Evolutionary conservation across 768 basidiomycete species (phyloP).

Genomic region (Pulveroboletus sp.): DNA sequence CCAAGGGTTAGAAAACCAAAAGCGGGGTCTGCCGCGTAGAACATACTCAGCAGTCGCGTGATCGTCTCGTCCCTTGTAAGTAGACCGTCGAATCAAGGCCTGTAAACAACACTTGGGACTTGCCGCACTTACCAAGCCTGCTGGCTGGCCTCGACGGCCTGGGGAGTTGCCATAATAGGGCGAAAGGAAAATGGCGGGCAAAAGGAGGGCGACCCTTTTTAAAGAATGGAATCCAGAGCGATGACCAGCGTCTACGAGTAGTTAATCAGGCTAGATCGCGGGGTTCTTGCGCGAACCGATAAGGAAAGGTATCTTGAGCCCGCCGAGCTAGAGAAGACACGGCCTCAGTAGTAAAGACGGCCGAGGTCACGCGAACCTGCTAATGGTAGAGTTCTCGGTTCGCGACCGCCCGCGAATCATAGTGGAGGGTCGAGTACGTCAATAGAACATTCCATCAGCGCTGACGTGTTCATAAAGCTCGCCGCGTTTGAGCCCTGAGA

Average conservation of each 20-base stretch:
- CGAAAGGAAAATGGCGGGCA: conserved; percentile 29
- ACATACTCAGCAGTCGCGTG: conserved; percentile 55
- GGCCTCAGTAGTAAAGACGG: conserved; percentile 23
- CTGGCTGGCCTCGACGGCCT: conserved; percentile 57
- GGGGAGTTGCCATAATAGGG: conserved; percentile 51
- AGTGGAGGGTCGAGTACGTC: conserved; percentile 28
- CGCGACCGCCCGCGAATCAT: conserved; percentile 26
- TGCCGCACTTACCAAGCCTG: conserved; percentile 56
- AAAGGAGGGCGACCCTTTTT: conserved; percentile 30
- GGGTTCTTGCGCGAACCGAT: conserved; percentile 47
- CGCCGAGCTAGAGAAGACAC: conserved; percentile 22
- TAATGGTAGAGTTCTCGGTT: conserved; percentile 18
- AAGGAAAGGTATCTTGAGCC: conserved; percentile 25
- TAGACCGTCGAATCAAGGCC: conserved; percentile 17
- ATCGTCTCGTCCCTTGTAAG: conserved; percentile 63
- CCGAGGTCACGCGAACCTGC: conserved; percentile 28
- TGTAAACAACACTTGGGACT: conserved; percentile 9
- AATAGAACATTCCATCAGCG: conserved; percentile 33
- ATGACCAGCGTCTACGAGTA: conserved; percentile 40
- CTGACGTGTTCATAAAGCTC: conserved; percentile 30
- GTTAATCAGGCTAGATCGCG: conserved; percentile 53
- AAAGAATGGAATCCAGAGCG: conserved; percentile 33
- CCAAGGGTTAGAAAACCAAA: conserved; percentile 10
- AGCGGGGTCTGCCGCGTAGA: conserved; percentile 5
- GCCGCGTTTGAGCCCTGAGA: conserved; percentile 24